These are phyloP conservation scores for Suillus variegatus DNA, from an alignment of 768 basidiomycete genomes.

Conservation along the genomic window DNA sequence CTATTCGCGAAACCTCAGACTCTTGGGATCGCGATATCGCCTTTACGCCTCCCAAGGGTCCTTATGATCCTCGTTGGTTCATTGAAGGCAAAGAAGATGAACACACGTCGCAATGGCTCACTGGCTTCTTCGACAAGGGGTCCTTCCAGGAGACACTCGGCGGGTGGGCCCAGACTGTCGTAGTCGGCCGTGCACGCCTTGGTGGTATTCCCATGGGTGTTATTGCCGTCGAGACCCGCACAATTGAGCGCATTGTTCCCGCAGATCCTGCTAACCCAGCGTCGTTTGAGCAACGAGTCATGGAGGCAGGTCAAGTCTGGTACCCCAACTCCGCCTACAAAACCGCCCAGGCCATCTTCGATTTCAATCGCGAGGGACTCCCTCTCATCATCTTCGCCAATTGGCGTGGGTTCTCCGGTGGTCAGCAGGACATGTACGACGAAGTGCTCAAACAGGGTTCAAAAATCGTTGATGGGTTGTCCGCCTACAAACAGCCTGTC, in stretches of 20 bases:
- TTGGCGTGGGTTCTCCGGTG: constrained; percentile 99
- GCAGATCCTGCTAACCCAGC: constrained; percentile 97
- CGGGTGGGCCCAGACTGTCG: constrained; percentile 99
- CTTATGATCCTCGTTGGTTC: constrained; percentile 98
- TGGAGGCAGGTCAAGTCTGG: constrained; percentile 99
- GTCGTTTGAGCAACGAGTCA: constrained; percentile 96
- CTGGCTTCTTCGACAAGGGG: constrained; percentile 95
- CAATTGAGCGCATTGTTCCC: constrained; percentile 93
- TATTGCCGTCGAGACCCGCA: constrained; percentile 97
- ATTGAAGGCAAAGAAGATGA: constrained; percentile 94
- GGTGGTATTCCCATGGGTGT: constrained; percentile 98
- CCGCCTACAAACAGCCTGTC: constrained; percentile 95
- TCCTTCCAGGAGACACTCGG: constrained; percentile 99
- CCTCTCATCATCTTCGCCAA: constrained; percentile 99
- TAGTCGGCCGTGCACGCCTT: constrained; percentile 93
- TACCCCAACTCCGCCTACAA: constrained; percentile 99
- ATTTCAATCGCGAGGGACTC: constrained; percentile 95
- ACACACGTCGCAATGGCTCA: constrained; percentile 67
- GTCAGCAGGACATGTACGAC: constrained; percentile 99
- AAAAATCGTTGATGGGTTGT: constrained; percentile 98
- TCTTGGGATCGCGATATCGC: constrained; percentile 91
- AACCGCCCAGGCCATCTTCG: constrained; percentile 98
- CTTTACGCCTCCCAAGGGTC: constrained; percentile 89
- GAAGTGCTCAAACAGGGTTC: constrained; percentile 96
- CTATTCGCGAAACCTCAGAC: constrained; percentile 73